These are phyloP conservation scores for Syzygium malaccense DNA, from an alignment of 441 rosid genomes.

Conservation along the genomic window DNA sequence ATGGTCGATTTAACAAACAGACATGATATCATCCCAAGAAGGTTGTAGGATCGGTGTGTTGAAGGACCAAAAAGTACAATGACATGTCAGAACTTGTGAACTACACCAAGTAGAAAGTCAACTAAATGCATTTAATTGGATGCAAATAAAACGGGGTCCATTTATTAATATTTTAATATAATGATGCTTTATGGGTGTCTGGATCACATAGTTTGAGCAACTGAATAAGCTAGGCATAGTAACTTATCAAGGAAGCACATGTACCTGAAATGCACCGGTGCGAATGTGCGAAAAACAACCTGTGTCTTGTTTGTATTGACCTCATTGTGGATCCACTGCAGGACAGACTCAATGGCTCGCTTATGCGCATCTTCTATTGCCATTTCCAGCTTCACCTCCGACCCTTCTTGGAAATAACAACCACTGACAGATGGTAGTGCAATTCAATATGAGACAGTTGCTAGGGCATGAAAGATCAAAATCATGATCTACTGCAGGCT, in stretches of 20 bases:
- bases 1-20: neutral
- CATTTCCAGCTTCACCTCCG: slow-evolving; percentile 29
- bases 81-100: neutral
- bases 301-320: slow-evolving; percentile 38
- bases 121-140: neutral
- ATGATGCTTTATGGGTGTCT: neutral
- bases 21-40: neutral
- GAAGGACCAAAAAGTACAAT: neutral
- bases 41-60: neutral
- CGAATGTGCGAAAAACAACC: slow-evolving; percentile 48
- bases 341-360: slow-evolving; percentile 48
- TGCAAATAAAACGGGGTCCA: neutral
- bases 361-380: slow-evolving; percentile 41
- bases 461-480: neutral
- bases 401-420: slow-evolving; percentile 54
- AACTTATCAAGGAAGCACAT: neutral
- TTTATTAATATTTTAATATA: neutral
- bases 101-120: neutral
- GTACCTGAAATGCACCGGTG: slow-evolving; percentile 48
- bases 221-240: neutral
- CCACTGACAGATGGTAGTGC: slow-evolving; percentile 14
- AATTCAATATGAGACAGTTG: neutral
- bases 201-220: neutral
- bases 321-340: slow-evolving; percentile 39
- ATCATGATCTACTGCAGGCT: neutral